Percentiles rank a stretch among this genome's conserved stretches.
Evolutionary conservation across 2,329 filamentous ascomycete species (phyloP).

Genomic region (Cryoendolithus antarcticus): DNA sequence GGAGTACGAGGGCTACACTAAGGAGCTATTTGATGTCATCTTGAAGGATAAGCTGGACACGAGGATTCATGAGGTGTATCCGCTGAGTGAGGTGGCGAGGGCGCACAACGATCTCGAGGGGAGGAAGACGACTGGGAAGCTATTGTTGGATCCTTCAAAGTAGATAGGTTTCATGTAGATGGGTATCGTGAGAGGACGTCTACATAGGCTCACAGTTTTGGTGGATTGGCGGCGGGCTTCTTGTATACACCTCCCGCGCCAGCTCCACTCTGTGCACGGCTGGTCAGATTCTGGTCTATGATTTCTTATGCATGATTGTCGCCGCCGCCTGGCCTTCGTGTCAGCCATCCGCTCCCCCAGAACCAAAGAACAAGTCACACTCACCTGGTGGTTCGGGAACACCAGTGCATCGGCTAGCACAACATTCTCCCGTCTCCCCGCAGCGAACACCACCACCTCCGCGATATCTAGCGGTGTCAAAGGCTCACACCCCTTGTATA

Average conservation of each 20-base stretch:
- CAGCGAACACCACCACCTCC: conserved; percentile 77
- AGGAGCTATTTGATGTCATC: conserved; percentile 63
- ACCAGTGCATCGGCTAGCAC: conserved; percentile 79
- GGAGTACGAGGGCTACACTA: conserved; percentile 57
- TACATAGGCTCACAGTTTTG: conserved; percentile 9
- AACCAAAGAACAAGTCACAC: conserved; percentile 15
- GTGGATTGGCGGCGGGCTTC: conserved; percentile 5
- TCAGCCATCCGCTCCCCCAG: conserved; percentile 8
- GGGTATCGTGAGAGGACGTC: background rate
- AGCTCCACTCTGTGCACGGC: conserved; percentile 8
- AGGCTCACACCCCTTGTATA: conserved; percentile 75
- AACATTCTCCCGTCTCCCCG: conserved; percentile 75
- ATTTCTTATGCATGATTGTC: conserved; percentile 34
- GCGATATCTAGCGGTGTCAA: conserved; percentile 84
- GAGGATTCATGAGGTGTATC: conserved; percentile 66
- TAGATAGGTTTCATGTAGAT: too few species aligned
- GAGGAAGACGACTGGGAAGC: conserved; percentile 71
- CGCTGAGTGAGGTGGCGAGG: conserved; percentile 56
- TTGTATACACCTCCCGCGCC: conserved; percentile 10
- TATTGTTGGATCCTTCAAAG: conserved; percentile 52
- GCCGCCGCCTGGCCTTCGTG: conserved; percentile 25
- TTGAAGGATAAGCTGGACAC: conserved; percentile 57
- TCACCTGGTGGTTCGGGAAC: conserved; percentile 81
- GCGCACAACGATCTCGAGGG: conserved; percentile 72
- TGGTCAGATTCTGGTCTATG: conserved; percentile 7